A percentile compares a stretch with the other conserved stretches of the same genome.
Conservation (phyloP, 2,329 filamentous ascomycete genomes). For the Aspergillus neoniger region DNA sequence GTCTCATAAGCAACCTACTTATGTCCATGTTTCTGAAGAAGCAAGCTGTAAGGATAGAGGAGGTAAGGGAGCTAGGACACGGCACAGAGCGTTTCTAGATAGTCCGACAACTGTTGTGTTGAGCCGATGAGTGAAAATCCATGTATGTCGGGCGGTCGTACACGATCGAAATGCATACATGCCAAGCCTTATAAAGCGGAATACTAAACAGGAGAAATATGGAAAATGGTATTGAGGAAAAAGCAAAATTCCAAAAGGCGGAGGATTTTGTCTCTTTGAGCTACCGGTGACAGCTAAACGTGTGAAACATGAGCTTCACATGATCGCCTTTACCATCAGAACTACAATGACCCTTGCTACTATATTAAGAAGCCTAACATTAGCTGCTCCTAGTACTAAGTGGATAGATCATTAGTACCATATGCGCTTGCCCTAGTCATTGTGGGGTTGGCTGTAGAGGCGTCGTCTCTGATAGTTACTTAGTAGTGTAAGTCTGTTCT, state of each 20-base stretch:
- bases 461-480: too few species aligned
- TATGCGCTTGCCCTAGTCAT: background rate
- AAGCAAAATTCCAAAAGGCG: conserved; percentile 1
- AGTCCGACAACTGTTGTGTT: too few species aligned
- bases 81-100: background rate
- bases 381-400: background rate
- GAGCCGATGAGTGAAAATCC: too few species aligned
- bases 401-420: background rate
- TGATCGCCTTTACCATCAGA: background rate
- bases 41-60: background rate
- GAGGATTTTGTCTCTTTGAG: background rate
- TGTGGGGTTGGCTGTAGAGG: background rate
- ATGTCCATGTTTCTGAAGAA: background rate
- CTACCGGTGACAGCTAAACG: background rate
- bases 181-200: background rate
- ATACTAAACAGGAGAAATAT: background rate
- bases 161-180: conserved; percentile 2
- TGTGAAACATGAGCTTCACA: background rate
- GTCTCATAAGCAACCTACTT: background rate
- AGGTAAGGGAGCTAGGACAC: background rate
- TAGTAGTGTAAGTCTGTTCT: background rate
- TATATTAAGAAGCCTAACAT: background rate
- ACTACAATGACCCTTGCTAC: background rate
- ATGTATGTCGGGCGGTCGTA: background rate
- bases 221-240: background rate